Evolutionary conservation across 2,329 filamentous ascomycete genomes (phyloP).

Genomic region (Colletotrichum melonis): DNA sequence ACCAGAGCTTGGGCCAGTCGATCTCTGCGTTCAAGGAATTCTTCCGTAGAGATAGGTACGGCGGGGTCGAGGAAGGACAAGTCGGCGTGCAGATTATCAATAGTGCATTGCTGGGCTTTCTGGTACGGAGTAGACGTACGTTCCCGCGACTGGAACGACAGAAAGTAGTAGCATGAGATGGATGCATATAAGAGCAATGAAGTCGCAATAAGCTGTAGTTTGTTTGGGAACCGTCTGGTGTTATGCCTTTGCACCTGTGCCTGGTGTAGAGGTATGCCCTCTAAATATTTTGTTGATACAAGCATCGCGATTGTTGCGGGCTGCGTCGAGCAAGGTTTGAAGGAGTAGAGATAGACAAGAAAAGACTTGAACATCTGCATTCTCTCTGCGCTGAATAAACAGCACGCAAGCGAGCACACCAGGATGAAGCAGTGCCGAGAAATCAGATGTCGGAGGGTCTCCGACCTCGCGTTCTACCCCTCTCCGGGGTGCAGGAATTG

Average conservation of each 20-base stretch:
- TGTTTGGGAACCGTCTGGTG: background rate
- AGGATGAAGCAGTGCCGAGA: background rate
- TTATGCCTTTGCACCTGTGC: background rate
- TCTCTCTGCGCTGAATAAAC: background rate
- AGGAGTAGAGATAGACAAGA: background rate
- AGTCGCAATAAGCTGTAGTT: slow-evolving; percentile 1
- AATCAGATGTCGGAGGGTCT: slow-evolving; percentile 12
- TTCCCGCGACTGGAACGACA: background rate
- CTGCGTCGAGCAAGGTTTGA: background rate
- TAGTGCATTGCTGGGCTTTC: slow-evolving; percentile 58
- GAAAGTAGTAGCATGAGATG: background rate
- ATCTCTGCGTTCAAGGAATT: slow-evolving; percentile 67
- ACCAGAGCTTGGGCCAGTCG: slow-evolving; percentile 67
- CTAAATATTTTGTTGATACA: background rate
- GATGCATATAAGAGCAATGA: background rate
- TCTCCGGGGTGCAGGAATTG: slow-evolving; percentile 13
- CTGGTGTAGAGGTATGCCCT: background rate
- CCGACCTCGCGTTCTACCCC: slow-evolving; percentile 27
- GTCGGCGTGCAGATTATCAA: slow-evolving; percentile 60
- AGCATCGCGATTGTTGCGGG: background rate
- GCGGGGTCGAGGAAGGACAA: slow-evolving; percentile 63
- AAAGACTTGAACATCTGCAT: background rate
- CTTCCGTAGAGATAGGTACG: slow-evolving; percentile 57
- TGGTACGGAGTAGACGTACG: background rate
- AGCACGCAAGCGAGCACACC: background rate